phyloP scores from a whole-genome alignment of 768 basidiomycete species.

The Rickenella mellea region DNA sequence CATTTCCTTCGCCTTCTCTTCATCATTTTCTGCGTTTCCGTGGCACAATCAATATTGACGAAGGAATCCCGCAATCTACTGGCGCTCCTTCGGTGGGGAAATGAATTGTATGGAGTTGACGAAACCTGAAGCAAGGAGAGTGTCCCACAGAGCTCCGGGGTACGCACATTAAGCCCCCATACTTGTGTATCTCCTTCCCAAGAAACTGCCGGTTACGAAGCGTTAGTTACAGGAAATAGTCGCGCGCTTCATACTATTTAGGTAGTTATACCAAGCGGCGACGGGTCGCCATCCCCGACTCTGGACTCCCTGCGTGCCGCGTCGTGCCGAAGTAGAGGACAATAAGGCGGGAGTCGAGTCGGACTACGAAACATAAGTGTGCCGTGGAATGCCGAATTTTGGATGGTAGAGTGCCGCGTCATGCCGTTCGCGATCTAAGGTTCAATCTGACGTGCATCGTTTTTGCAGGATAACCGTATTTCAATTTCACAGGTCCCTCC shows the following conservation, averaged over 20 bases:
- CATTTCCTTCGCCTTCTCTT: slow-evolving; percentile 11
- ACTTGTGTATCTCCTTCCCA: slow-evolving; percentile 86
- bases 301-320: slow-evolving; percentile 86
- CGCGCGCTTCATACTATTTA: background rate
- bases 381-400: no score
- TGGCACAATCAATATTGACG: background rate
- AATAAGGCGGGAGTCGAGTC: no score
- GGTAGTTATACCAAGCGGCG: slow-evolving; percentile 70
- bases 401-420: no score
- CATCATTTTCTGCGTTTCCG: slow-evolving; percentile 1
- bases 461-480: no score
- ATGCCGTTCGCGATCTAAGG: no score
- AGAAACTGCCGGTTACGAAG: slow-evolving; percentile 60
- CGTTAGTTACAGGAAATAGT: background rate
- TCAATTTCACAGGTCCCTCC: no score
- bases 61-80: slow-evolving; percentile 26
- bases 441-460: no score
- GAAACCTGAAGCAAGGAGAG: slow-evolving; percentile 63
- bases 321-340: slow-evolving; percentile 59
- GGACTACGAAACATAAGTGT: no score
- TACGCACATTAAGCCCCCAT: slow-evolving; percentile 69
- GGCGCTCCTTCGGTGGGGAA: slow-evolving; percentile 33
- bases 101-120: slow-evolving; percentile 87
- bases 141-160: slow-evolving; percentile 61
- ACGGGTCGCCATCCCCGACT: slow-evolving; percentile 82